Evolutionary conservation across 805 yeast species (phyloP).

Genomic region (Candida silvicultrix): DNA sequence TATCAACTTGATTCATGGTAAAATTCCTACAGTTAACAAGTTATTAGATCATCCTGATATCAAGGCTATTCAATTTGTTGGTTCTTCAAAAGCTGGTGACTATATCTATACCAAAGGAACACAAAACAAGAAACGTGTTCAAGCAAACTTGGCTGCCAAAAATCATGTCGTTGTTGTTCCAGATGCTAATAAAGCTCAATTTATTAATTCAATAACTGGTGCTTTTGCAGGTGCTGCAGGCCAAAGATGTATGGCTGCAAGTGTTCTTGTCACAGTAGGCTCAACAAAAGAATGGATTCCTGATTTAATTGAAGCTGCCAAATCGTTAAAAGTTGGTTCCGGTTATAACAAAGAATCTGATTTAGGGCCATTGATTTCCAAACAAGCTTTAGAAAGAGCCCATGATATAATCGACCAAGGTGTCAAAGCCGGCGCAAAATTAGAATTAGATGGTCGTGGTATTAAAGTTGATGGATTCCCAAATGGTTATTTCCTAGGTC

Average conservation of each 20-base stretch:
- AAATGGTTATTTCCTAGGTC: conserved; percentile 66
- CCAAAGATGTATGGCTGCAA: conserved; percentile 78
- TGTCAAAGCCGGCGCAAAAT: conserved; percentile 50
- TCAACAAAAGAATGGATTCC: conserved; percentile 52
- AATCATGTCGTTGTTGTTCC: conserved; percentile 70
- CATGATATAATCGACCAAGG: conserved; percentile 45
- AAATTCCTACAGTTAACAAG: conserved; percentile 64
- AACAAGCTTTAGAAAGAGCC: conserved; percentile 46
- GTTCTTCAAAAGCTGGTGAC: conserved; percentile 70
- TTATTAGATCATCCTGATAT: conserved; percentile 63
- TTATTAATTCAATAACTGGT: conserved; percentile 60
- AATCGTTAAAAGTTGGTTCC: conserved; percentile 49
- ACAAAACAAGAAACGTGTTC: conserved; percentile 70
- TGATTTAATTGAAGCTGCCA: conserved; percentile 54
- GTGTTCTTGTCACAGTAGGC: conserved; percentile 68
- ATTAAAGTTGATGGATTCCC: conserved; percentile 40
- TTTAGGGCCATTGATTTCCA: conserved; percentile 66
- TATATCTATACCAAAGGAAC: conserved; percentile 64
- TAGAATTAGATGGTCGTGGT: conserved; percentile 60
- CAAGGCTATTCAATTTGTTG: conserved; percentile 72
- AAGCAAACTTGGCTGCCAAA: conserved; percentile 73
- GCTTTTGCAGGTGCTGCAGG: conserved; percentile 85
- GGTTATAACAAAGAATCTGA: conserved; percentile 60
- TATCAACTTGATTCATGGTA: conserved; percentile 65
- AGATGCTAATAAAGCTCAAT: conserved; percentile 60